Conservation (phyloP, 257 asterid species). For the Perilla frutescens region DNA sequence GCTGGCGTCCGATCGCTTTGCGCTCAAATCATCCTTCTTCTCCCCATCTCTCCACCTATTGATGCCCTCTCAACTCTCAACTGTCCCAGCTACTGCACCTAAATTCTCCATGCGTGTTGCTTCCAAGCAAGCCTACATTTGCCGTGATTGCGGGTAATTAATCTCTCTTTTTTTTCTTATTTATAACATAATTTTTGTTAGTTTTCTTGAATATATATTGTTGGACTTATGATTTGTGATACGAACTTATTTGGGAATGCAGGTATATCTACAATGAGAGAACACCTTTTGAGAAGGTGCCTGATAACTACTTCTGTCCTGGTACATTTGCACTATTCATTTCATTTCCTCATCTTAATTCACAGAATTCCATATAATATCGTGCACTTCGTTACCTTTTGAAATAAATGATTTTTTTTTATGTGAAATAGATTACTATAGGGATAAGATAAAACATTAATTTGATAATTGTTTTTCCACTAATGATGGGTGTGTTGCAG, state of each 20-base stretch:
- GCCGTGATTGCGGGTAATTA: constrained; percentile 98
- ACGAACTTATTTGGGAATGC: constrained; percentile 25
- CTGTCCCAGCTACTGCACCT: constrained; percentile 59
- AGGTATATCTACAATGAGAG: constrained; percentile 83
- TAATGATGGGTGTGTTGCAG: constrained; percentile 42
- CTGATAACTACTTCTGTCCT: constrained; percentile 87
- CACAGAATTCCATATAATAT: too few species aligned
- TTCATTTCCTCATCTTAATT: not conserved
- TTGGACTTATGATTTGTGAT: not conserved
- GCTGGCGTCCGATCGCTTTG: constrained; percentile 46
- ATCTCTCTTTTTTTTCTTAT: not conserved
- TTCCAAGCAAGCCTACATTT: constrained; percentile 87
- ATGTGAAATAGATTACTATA: too few species aligned
- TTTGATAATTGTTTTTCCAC: not conserved
- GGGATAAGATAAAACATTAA: not conserved
- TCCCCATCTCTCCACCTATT: constrained; percentile 63
- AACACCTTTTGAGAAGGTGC: constrained; percentile 88
- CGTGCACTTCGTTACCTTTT: too few species aligned
- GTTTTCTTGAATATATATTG: not conserved
- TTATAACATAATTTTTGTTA: not conserved
- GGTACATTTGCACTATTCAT: constrained; percentile 54
- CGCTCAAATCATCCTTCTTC: constrained; percentile 71
- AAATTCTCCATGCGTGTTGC: constrained; percentile 79
- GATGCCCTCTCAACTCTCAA: constrained; percentile 46
- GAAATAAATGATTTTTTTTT: too few species aligned